Evolutionary conservation across 768 basidiomycete genomes (phyloP).

Genomic region (Rhodotorula taiwanensis): DNA sequence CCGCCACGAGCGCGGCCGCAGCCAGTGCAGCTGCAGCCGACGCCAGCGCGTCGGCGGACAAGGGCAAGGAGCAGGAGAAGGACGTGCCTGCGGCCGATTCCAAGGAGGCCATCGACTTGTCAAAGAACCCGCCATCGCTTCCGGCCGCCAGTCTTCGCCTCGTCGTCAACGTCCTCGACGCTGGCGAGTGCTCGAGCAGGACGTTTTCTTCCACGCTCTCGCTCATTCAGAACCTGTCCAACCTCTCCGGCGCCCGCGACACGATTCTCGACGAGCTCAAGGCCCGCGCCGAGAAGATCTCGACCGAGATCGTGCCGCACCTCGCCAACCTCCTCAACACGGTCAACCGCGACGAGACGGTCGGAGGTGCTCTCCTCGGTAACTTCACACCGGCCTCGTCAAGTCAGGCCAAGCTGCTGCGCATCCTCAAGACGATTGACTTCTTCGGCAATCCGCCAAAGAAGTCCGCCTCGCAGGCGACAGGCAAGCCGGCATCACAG

Average conservation of each 20-base stretch:
- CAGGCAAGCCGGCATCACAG: constrained; percentile 9
- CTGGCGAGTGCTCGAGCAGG: constrained; percentile 88
- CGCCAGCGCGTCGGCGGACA: background rate
- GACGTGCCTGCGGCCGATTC: constrained; percentile 46
- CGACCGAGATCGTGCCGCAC: constrained; percentile 64
- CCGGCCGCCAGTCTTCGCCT: constrained; percentile 76
- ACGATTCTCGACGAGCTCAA: constrained; percentile 82
- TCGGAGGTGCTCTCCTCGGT: constrained; percentile 50
- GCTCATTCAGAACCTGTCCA: constrained; percentile 85
- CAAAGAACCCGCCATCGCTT: constrained; percentile 72
- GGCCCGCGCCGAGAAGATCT: constrained; percentile 78
- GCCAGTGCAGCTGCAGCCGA: no score
- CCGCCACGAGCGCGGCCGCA: background rate
- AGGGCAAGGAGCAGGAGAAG: constrained; percentile 17
- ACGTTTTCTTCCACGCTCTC: constrained; percentile 92
- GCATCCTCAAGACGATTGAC: constrained; percentile 94
- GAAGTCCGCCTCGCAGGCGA: constrained; percentile 2
- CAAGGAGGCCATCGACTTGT: constrained; percentile 47
- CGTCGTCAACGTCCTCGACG: constrained; percentile 94
- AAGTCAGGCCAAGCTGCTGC: constrained; percentile 87
- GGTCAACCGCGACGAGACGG: constrained; percentile 48
- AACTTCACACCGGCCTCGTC: constrained; percentile 93
- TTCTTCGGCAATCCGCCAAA: constrained; percentile 43
- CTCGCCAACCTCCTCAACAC: constrained; percentile 67
- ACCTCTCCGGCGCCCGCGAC: constrained; percentile 78